Base-by-base conservation (phyloP, 2,329 filamentous ascomycete genomes). In the Cordyceps cateniannulata region DNA sequence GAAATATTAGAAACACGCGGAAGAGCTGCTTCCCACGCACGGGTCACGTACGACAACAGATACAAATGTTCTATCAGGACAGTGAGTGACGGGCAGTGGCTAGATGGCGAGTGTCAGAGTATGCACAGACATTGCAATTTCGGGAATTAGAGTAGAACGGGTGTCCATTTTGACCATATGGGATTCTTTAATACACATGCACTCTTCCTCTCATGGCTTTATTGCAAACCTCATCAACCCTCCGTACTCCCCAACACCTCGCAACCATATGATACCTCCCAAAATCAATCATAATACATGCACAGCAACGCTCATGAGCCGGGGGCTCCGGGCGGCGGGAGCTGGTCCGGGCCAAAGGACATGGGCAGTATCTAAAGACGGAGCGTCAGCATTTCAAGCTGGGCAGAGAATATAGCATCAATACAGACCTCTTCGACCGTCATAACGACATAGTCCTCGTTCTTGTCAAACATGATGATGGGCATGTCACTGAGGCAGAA, bases 391-490 rank as follows among this genome's bases (percentile, higher is more conserved):
- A 29, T 40, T 9, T 25, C 5, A 50, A 3, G 9, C 16, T 22
- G 18, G 16, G 22, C 20, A 40, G 6, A 49, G 27, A 6, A 60
- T 54, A 8, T 64, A n/a, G 25, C n/a, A 25, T 2, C 32, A 14
- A 10, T n/a, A 6, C 38, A 18, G 70, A 87, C 85, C 76, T 91
- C 81, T 65, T 86, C 85, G 61, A 96, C 77, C 25, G 80, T 88
- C 76, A 85, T 79, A 25, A 90, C 84, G n/a, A 85, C 78, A 67
- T 82, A 92, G 63, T 87, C 83, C 2, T 87, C 88, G 64, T 92
- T 83, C 72, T 87, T 88, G 73, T 96, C 92, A 74, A 96, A 96
- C 93, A 98, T 96, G 72, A 96, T 86, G 61, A 99, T 83, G 0
- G 92, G 93, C 62, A 84, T 86, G 6, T 80, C 76, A n/a, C 85